Base-by-base conservation (phyloP, 2,329 filamentous ascomycete genomes). In the Bipolaris cookei region DNA sequence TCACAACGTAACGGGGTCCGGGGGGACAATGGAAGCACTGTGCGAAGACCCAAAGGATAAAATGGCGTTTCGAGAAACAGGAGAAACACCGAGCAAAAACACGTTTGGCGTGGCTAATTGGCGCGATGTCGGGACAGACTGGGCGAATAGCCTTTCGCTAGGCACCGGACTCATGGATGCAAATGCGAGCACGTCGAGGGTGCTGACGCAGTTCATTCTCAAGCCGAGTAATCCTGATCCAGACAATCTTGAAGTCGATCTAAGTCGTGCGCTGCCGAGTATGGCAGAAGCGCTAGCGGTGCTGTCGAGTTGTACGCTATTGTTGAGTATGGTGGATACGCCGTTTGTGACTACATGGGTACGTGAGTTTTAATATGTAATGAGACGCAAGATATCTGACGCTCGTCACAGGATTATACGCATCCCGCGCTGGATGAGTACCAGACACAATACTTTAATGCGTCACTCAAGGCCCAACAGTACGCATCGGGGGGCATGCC, bases 271-370 rank as follows among this genome's bases (percentile, higher is more conserved):
- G 0, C 73, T 88, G 0, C 91, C 91, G 0, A 90, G 87, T 2
- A 81, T 90, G n/a, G 87, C 86, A 0, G 91, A 95, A 74, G 88
- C 88, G 0, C 72, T 95, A 0, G 89, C 90, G 0, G 89, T 91
- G 0, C 82, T 92, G 65, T 83, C 85, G 0, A 85, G 86, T 3
- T 87, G 84, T 34, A 91, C 89, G 0, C 73, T 92, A 0, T 81
- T 92, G 7, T 79, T 87, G 41, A 82, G 84, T 7, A 77, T 86
- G 2, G 75, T 84, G 7, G 81, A 85, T 54, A 78, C 88, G 0
- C 87, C 88, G 0, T 91, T 89, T 66, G 78, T 81, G 0, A 83
- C 86, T 28, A 76, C 71, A 43, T 82, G 72, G 73, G 74, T 76
- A 58, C 42, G 70, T 64, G 23, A 2, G 11, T n/a, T 43, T 34